phyloP scores from a whole-genome alignment of 2,329 filamentous ascomycete genomes.

The Fusarium caatingaense region DNA sequence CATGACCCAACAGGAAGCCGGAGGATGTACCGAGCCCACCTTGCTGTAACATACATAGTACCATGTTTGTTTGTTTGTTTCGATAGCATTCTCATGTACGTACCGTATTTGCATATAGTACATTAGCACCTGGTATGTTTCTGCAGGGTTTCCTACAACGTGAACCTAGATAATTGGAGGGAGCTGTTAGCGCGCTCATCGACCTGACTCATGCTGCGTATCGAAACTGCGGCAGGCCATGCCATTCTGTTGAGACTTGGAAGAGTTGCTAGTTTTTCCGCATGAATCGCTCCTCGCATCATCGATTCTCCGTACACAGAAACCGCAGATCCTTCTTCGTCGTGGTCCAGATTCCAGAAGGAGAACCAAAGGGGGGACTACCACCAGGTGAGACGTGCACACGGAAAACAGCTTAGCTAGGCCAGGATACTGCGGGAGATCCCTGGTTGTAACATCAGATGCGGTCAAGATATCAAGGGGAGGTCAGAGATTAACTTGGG shows the following conservation, averaged over 20 bases:
- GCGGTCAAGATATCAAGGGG: constrained; percentile 43
- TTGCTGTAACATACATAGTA: not conserved
- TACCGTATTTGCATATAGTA: not conserved
- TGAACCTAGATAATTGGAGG: constrained; percentile 21
- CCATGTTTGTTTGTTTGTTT: constrained; percentile 11
- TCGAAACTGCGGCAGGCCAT: not conserved
- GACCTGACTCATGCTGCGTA: constrained; percentile 23
- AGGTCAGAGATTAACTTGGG: constrained; percentile 31
- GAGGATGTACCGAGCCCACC: constrained; percentile 12
- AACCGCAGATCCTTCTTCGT: constrained; percentile 39
- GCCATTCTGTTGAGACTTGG: constrained; percentile 30
- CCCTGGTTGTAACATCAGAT: constrained; percentile 33
- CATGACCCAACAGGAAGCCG: not conserved
- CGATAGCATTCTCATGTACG: not conserved
- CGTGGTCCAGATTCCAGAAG: constrained; percentile 23
- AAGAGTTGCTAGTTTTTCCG: constrained; percentile 17
- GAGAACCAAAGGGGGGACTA: constrained; percentile 15
- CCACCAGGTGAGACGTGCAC: constrained; percentile 45
- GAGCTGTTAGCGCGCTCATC: constrained; percentile 24
- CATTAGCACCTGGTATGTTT: constrained; percentile 4
- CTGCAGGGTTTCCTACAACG: constrained; percentile 18
- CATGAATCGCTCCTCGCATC: constrained; percentile 29
- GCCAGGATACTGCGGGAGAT: constrained; percentile 35
- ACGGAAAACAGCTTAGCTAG: constrained; percentile 40
- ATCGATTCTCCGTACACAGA: constrained; percentile 34